phyloP scores from a whole-genome alignment of 73 alveolate species.

The Tetrahymena thermophila region DNA sequence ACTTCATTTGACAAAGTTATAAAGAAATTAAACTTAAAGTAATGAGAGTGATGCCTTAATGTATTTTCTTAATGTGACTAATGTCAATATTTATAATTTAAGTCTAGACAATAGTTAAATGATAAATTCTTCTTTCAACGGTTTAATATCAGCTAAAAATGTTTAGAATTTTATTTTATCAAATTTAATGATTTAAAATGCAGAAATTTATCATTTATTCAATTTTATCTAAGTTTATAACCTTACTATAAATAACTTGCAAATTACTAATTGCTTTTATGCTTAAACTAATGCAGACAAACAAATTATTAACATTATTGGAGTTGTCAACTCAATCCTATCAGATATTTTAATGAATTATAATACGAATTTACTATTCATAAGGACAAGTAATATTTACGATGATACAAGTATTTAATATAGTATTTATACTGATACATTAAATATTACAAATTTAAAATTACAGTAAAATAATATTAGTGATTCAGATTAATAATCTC shows the following conservation, averaged over 20 bases:
- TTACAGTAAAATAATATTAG: neutral
- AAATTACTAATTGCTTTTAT: neutral
- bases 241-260: neutral
- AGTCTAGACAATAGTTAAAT: neutral
- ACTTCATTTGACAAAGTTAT: neutral
- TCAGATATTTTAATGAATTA: neutral
- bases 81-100: neutral
- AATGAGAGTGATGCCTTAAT: neutral
- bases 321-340: neutral
- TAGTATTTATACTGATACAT: neutral
- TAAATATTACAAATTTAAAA: neutral
- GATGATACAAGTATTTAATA: neutral
- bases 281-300: neutral
- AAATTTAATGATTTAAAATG: neutral
- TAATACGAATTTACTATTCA: neutral
- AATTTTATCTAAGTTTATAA: neutral
- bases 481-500: neutral
- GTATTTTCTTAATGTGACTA: neutral
- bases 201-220: neutral
- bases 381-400: neutral
- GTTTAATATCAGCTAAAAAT: neutral
- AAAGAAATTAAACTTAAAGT: neutral
- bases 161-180: neutral
- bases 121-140: neutral
- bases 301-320: neutral